These are phyloP conservation scores for Pseudogymnoascus sp. DNA, from an alignment of 2,329 filamentous ascomycete genomes.

Conservation along the genomic window DNA sequence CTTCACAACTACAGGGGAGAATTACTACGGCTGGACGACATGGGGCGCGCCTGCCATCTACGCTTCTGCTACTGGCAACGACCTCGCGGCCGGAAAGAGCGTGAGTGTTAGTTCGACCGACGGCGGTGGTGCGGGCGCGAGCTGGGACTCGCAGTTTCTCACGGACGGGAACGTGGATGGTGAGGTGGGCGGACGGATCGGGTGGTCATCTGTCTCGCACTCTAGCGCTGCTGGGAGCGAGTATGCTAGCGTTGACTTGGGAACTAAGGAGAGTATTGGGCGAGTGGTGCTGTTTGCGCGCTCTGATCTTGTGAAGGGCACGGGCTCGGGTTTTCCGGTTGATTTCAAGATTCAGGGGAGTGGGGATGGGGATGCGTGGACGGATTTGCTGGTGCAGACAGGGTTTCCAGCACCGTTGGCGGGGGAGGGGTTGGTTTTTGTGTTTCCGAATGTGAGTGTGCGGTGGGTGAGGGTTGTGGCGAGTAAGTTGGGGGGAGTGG, in stretches of 20 bases:
- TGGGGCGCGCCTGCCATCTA: slow-evolving; percentile 16
- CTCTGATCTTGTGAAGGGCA: slow-evolving; percentile 12
- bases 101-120: slow-evolving; percentile 13
- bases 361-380: slow-evolving; percentile 9
- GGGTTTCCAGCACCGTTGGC: slow-evolving; percentile 12
- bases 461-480: slow-evolving; percentile 13
- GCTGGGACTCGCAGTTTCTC: slow-evolving; percentile 11
- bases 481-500: slow-evolving; percentile 12
- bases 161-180: background rate
- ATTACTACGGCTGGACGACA: slow-evolving; percentile 13
- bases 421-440: slow-evolving; percentile 15
- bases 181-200: background rate
- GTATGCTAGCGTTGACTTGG: slow-evolving; percentile 13
- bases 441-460: slow-evolving; percentile 5
- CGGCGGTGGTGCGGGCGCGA: background rate
- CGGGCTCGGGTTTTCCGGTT: slow-evolving; percentile 14
- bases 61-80: slow-evolving; percentile 7
- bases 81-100: slow-evolving; percentile 10
- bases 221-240: slow-evolving; percentile 10
- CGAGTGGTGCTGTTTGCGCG: slow-evolving; percentile 15
- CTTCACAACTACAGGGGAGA: slow-evolving; percentile 13
- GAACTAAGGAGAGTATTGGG: slow-evolving; percentile 7
- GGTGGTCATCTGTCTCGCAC: slow-evolving; percentile 15
- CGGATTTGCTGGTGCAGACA: slow-evolving; percentile 8
- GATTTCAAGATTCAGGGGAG: slow-evolving; percentile 15